Evolutionary conservation across 1,139 yeast species (phyloP).

Genomic region (Geotrichum carabidarum): DNA sequence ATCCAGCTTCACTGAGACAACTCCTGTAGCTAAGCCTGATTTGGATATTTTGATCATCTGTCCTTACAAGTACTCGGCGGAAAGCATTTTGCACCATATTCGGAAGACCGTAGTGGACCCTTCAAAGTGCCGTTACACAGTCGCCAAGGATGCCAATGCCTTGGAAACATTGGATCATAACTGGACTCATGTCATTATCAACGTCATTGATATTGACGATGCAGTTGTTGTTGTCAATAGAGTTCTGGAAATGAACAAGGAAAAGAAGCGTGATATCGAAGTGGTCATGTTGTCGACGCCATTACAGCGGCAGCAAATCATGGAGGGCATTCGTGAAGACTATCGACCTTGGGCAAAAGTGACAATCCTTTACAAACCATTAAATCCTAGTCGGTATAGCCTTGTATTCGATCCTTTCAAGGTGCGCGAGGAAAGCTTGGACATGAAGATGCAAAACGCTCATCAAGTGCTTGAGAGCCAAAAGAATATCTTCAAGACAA

Average conservation of each 20-base stretch:
- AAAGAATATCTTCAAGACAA: conserved; percentile 24
- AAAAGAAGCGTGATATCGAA: conserved; percentile 20
- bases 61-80: conserved; percentile 31
- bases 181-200: conserved; percentile 36
- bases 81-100: conserved; percentile 35
- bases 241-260: conserved; percentile 4
- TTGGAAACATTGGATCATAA: background rate
- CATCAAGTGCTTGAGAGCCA: conserved; percentile 27
- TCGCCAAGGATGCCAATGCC: conserved; percentile 19
- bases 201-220: conserved; percentile 27
- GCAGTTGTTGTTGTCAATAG: conserved; percentile 22
- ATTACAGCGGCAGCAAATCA: conserved; percentile 29
- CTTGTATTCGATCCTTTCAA: conserved; percentile 32
- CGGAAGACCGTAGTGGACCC: conserved; percentile 32
- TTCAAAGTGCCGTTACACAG: conserved; percentile 25
- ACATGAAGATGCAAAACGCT: conserved; percentile 30
- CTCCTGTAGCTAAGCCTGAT: conserved; percentile 17
- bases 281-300: conserved; percentile 35
- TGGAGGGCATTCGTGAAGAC: conserved; percentile 19
- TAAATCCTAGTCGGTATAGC: conserved; percentile 32
- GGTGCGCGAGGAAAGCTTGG: conserved; percentile 29
- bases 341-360: conserved; percentile 19
- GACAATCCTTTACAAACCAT: conserved; percentile 30
- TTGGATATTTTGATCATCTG: conserved; percentile 33
- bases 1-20: conserved; percentile 10